A percentile compares a stretch with the other conserved stretches of the same genome.
These are phyloP conservation scores for Metarhizium robertsii DNA, from an alignment of 2,329 filamentous ascomycete genomes.

Conservation along the genomic window DNA sequence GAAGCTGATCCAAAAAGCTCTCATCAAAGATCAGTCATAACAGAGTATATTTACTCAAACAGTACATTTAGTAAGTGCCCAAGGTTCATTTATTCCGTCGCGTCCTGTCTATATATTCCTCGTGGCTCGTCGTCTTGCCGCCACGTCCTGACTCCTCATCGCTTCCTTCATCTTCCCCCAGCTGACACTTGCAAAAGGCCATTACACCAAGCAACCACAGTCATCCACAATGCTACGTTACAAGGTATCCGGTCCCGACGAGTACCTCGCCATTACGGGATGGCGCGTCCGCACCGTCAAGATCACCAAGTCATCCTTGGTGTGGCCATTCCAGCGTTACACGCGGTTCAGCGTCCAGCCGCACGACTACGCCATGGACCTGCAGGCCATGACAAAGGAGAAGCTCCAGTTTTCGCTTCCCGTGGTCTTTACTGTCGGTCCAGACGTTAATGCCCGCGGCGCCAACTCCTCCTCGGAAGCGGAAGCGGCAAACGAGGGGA, in stretches of 20 bases:
- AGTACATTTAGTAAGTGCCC: too few species aligned
- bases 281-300: constrained; percentile 63
- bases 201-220: neutral
- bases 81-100: too few species aligned
- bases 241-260: constrained; percentile 63
- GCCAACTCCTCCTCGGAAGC: constrained; percentile 24
- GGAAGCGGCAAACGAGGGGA: constrained; percentile 3
- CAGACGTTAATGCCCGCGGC: constrained; percentile 56
- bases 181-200: neutral
- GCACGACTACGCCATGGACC: constrained; percentile 72
- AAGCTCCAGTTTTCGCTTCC: constrained; percentile 77
- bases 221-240: constrained; percentile 42
- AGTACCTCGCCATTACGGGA: constrained; percentile 83
- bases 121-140: too few species aligned
- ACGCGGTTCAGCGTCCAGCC: constrained; percentile 57
- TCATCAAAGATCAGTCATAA: too few species aligned
- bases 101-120: too few species aligned
- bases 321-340: constrained; percentile 62
- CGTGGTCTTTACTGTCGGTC: constrained; percentile 79
- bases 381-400: constrained; percentile 84
- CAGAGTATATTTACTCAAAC: too few species aligned
- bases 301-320: constrained; percentile 69
- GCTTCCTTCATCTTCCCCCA: neutral
- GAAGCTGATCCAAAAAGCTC: too few species aligned
- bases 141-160: too few species aligned